Conservation (phyloP, 108 stramenopile genomes). For the Nitzschia sp. region DNA sequence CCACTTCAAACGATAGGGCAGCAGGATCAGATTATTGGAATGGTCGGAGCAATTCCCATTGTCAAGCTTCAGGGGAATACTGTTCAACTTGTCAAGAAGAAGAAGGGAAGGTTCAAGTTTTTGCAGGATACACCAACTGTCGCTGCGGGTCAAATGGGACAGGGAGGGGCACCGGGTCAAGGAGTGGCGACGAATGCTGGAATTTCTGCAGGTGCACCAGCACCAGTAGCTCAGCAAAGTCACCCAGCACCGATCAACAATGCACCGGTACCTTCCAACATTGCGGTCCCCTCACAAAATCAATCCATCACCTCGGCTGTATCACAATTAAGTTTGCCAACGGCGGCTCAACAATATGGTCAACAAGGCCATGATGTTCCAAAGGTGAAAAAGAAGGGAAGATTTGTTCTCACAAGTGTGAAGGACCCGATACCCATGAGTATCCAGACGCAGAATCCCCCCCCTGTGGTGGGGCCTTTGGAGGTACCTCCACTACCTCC, state of each 20-base stretch:
- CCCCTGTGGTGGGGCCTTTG: background rate
- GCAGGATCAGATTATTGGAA: slow-evolving; percentile 35
- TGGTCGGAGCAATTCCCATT: slow-evolving; percentile 44
- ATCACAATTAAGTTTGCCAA: background rate
- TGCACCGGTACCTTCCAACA: slow-evolving; percentile 1
- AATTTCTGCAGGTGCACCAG: background rate
- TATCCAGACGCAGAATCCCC: slow-evolving; percentile 13
- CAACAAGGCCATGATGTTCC: slow-evolving; percentile 27
- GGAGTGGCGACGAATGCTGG: background rate
- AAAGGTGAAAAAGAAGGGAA: slow-evolving; percentile 44
- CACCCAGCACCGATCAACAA: background rate
- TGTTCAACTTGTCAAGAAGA: slow-evolving; percentile 38
- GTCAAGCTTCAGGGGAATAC: slow-evolving; percentile 29
- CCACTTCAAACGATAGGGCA: background rate
- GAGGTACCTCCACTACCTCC: background rate
- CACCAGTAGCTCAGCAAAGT: background rate
- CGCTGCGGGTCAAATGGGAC: background rate
- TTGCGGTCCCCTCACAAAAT: slow-evolving; percentile 15
- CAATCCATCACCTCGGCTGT: slow-evolving; percentile 1
- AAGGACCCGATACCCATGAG: slow-evolving; percentile 18
- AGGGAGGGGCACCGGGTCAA: background rate
- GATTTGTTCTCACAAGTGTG: slow-evolving; percentile 46
- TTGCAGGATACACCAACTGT: slow-evolving; percentile 37
- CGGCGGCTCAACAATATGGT: background rate
- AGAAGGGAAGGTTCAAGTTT: slow-evolving; percentile 44